Evolutionary conservation across 2,329 filamentous ascomycete species (phyloP).

Genomic region (Microthyrium microscopicum): DNA sequence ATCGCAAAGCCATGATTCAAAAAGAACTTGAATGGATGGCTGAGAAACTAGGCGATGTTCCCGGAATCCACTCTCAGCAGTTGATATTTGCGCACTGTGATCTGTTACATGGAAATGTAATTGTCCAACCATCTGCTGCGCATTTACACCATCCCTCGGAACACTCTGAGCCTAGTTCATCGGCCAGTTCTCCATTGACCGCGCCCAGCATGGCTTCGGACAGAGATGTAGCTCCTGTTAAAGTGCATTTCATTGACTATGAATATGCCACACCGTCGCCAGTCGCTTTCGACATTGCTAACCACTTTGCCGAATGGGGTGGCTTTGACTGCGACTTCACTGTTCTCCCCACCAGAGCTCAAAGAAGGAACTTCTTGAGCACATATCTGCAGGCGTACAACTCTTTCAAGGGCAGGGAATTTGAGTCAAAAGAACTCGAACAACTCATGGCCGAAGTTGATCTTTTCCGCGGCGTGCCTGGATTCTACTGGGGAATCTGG

Average conservation of each 20-base stretch:
- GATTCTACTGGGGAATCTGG: conserved; percentile 89
- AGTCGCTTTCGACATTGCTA: conserved; percentile 88
- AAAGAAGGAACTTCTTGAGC: conserved; percentile 64
- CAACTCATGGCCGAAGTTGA: conserved; percentile 70
- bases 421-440: conserved; percentile 37
- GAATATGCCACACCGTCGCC: conserved; percentile 93
- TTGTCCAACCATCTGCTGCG: conserved; percentile 45
- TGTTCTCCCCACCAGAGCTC: conserved; percentile 59
- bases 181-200: conserved; percentile 12
- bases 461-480: conserved; percentile 71
- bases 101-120: conserved; percentile 89
- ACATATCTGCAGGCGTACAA: conserved; percentile 67
- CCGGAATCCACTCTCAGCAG: conserved; percentile 59
- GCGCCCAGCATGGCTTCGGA: conserved; percentile 17
- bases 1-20: conserved; percentile 53
- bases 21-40: conserved; percentile 57
- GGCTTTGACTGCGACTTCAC: conserved; percentile 89
- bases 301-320: conserved; percentile 97
- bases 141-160: conserved; percentile 8
- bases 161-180: conserved; percentile 4
- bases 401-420: conserved; percentile 20
- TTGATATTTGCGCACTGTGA: conserved; percentile 93
- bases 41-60: conserved; percentile 54
- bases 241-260: conserved; percentile 86
- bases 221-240: conserved; percentile 15